Conservation (phyloP, 495 filamentous ascomycete genomes). For the Mycothermus thermophilus region DNA sequence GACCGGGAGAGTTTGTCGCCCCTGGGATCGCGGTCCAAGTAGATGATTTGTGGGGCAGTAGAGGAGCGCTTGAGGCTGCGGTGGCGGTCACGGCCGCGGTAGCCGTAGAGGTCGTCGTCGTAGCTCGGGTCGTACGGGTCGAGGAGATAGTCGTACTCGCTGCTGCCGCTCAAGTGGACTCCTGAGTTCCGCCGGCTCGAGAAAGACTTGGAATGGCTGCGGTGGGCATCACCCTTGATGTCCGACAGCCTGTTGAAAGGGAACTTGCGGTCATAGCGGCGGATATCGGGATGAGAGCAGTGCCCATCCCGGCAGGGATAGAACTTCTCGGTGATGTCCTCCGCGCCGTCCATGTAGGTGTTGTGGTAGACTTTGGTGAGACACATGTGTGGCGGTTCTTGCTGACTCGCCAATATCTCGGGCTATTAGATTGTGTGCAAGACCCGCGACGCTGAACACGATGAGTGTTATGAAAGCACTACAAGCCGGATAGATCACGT, state of each 20-base stretch:
- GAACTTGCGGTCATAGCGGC: conserved; percentile 15
- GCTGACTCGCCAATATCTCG: no score
- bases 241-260: conserved; percentile 14
- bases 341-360: conserved; percentile 19
- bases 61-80: conserved; percentile 10
- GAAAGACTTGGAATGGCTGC: conserved; percentile 17
- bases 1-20: conserved; percentile 5
- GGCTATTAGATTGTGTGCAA: no score
- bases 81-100: conserved; percentile 3
- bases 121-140: conserved; percentile 7
- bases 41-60: conserved; percentile 16
- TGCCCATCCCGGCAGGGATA: conserved; percentile 17
- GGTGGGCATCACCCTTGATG: conserved; percentile 10
- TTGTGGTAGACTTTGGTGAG: conserved; percentile 26
- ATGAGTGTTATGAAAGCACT: no score
- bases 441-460: no score
- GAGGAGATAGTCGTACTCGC: conserved; percentile 11
- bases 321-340: conserved; percentile 17
- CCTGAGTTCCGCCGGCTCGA: conserved; percentile 20
- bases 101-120: conserved; percentile 12
- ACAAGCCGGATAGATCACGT: no score
- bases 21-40: conserved; percentile 14
- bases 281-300: conserved; percentile 14
- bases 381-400: no score
- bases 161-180: conserved; percentile 20